Evolutionary conservation across 805 yeast genomes (phyloP).

Genomic region (Barnettozyma botsteinii): DNA sequence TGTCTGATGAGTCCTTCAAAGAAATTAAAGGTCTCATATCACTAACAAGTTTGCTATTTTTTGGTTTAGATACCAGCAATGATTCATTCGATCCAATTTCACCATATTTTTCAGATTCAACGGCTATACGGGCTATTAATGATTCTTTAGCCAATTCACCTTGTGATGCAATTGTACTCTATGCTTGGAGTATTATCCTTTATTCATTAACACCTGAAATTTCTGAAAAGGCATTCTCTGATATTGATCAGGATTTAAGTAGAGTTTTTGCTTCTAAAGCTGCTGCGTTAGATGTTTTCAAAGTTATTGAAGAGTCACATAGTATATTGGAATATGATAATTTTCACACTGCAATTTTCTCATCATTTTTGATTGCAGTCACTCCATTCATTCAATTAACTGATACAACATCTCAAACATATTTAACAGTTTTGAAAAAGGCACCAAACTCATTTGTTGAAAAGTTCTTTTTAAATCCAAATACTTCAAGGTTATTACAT

Average conservation of each 20-base stretch:
- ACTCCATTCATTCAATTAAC: constrained; percentile 44
- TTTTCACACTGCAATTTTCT: constrained; percentile 41
- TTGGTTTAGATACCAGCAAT: constrained; percentile 51
- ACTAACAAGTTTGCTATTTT: constrained; percentile 42
- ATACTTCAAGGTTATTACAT: constrained; percentile 29
- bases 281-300: constrained; percentile 40
- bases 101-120: constrained; percentile 37
- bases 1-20: constrained; percentile 16
- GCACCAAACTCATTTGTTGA: constrained; percentile 36
- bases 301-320: constrained; percentile 37
- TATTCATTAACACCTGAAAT: constrained; percentile 43
- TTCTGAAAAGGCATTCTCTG: constrained; percentile 34
- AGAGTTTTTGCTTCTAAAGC: constrained; percentile 23
- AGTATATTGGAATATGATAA: constrained; percentile 42
- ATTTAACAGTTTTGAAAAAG: constrained; percentile 25
- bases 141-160: constrained; percentile 32
- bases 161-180: constrained; percentile 45
- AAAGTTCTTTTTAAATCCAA: constrained; percentile 29
- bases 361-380: constrained; percentile 30
- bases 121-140: constrained; percentile 36
- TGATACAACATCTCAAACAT: constrained; percentile 27
- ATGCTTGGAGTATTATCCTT: constrained; percentile 61
- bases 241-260: constrained; percentile 15
- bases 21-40: constrained; percentile 43
- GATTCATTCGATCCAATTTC: constrained; percentile 35